Base-by-base conservation (phyloP, 2,329 filamentous ascomycete species). In the Chaetomiaceae sp. region DNA sequence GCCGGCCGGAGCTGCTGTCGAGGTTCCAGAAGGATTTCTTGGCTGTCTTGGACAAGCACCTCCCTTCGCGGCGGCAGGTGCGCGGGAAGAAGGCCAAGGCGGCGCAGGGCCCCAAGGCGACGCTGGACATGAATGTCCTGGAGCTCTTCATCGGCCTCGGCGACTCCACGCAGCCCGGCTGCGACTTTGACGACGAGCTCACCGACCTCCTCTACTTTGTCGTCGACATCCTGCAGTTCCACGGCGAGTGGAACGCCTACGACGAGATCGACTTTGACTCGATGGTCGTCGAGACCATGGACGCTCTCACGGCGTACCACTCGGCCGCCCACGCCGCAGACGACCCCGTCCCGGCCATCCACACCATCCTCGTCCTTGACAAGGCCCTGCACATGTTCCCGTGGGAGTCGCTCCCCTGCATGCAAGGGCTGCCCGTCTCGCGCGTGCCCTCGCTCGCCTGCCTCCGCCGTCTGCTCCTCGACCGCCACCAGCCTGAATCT, bases 231-330 rank as follows among this genome's bases (percentile, higher is more conserved):
- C 77, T 99, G 3, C 94, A 97, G 67, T 97, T 99, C 69, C 89
- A 96, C 62, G 94, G 94, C 15, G 95, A 99, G 71, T 82, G 85
- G 44, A 99, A 97, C 66, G 94, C 95, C 0, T 96, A 96, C 70
- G 94, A 99, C 63, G 94, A 99, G 72, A 89, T 99, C 58, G 92
- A 97, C 69, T 95, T 97, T 66, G 94, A 99, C 59, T 74, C 80
- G 61, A 95, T 99, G 82, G 84, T 91, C 5, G 79, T 97, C 36
- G 91, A 96, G 63, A 89, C 89, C 0, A 80, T 90, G 36, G 92
- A 96, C 70, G 89, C 91, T 2, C 74, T 99, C 23, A 82, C 85
- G 46, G 80, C 83, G 1, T 96, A 96, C 65, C 85, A 96, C 64
- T 77, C 74, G 22, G 72, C 74, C 0, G 70, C 70, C 23, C 74